Evolutionary conservation across 306 rosid genomes (phyloP).

Genomic region (Abrus pulchellus): DNA sequence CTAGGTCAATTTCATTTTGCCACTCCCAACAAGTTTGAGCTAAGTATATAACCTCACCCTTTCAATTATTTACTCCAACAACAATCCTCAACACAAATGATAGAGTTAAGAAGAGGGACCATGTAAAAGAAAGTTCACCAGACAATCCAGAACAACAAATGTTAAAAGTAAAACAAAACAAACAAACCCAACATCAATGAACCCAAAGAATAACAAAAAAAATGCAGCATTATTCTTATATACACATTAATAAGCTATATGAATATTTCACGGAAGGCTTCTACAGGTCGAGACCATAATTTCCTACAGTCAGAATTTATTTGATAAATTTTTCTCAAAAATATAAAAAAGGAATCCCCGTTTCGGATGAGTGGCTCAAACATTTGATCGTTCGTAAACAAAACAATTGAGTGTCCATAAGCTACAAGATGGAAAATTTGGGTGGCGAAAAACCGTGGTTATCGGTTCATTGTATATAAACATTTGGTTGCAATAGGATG

Average conservation of each 20-base stretch:
- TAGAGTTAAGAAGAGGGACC: neutral
- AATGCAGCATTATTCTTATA: neutral
- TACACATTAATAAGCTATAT: neutral
- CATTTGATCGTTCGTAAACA: neutral
- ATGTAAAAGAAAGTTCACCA: neutral
- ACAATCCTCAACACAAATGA: slow-evolving; percentile 1
- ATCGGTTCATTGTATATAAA: slow-evolving; percentile 1
- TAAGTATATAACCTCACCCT: neutral
- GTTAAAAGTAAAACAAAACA: too few species aligned
- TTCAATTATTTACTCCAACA: slow-evolving; percentile 13
- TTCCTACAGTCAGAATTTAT: neutral
- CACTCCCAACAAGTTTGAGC: slow-evolving; percentile 32
- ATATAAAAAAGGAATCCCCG: neutral
- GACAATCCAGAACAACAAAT: neutral
- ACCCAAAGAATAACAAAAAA: too few species aligned
- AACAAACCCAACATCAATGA: too few species aligned
- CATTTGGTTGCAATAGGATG: neutral
- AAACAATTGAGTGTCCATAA: neutral
- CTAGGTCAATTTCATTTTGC: slow-evolving; percentile 24
- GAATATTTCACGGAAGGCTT: slow-evolving; percentile 30
- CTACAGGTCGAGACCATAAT: neutral
- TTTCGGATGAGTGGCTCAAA: neutral
- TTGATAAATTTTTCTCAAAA: neutral
- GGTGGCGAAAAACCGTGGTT: neutral
- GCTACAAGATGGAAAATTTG: slow-evolving; percentile 27